Conservation (phyloP, 345 rosid genomes). For the Populus pruinosa region DNA sequence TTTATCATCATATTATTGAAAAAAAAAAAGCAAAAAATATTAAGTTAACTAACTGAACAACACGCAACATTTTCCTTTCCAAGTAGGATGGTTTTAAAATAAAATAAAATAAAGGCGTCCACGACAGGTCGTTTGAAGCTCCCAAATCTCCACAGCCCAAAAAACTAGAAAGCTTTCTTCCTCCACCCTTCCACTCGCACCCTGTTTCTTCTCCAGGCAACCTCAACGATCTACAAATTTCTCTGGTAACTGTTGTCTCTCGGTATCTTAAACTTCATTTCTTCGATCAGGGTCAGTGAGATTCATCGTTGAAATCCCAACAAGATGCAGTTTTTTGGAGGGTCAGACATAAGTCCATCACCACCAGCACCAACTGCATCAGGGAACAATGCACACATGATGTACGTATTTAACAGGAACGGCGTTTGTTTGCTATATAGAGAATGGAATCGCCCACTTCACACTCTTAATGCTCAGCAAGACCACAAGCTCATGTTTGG, state of each 20-base stretch:
- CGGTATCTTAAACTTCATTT: background rate
- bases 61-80: too few species aligned
- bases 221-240: too few species aligned
- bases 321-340: slow-evolving; percentile 88
- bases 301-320: background rate
- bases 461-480: slow-evolving; percentile 74
- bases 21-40: too few species aligned
- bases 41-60: too few species aligned
- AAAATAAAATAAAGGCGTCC: too few species aligned
- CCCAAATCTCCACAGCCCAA: too few species aligned
- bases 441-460: slow-evolving; percentile 90
- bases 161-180: too few species aligned
- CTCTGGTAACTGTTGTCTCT: background rate
- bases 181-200: too few species aligned
- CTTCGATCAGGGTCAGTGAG: background rate
- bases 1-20: too few species aligned
- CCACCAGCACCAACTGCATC: slow-evolving; percentile 66
- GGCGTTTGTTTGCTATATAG: slow-evolving; percentile 89
- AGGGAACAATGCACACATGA: slow-evolving; percentile 89
- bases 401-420: slow-evolving; percentile 73
- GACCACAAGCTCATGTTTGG: slow-evolving; percentile 98
- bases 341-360: slow-evolving; percentile 84
- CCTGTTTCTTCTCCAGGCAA: too few species aligned
- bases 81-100: too few species aligned
- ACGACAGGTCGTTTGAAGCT: too few species aligned